Conservation (phyloP, 345 rosid genomes). For the Kandelia obovata region DNA sequence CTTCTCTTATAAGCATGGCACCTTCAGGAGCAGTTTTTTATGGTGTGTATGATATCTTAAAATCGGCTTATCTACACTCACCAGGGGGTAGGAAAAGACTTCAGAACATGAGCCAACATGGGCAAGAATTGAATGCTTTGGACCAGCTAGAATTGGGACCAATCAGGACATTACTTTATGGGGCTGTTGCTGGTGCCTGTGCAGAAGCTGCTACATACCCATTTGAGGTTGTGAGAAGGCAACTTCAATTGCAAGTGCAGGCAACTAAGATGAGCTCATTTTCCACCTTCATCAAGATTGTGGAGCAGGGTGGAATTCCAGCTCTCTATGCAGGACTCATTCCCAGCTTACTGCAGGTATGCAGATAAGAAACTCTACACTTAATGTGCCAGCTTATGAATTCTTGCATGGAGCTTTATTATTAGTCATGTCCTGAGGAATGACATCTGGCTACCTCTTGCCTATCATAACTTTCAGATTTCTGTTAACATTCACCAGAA, state of each 20-base stretch:
- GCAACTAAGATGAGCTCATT: conserved; percentile 54
- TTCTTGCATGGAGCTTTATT: background rate
- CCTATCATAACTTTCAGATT: background rate
- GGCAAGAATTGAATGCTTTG: conserved; percentile 54
- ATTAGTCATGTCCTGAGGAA: background rate
- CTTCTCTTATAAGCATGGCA: conserved; percentile 71
- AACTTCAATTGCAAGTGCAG: conserved; percentile 61
- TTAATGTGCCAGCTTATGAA: background rate
- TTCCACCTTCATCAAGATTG: conserved; percentile 51
- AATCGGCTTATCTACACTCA: conserved; percentile 60
- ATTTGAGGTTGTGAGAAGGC: conserved; percentile 75
- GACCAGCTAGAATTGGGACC: conserved; percentile 80
- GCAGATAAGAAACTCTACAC: background rate
- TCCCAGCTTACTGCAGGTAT: conserved; percentile 75
- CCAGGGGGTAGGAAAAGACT: conserved; percentile 62
- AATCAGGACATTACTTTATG: conserved; percentile 57
- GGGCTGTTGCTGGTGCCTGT: conserved; percentile 76
- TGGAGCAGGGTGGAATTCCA: conserved; percentile 65
- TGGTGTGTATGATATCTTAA: conserved; percentile 63
- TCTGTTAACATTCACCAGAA: background rate
- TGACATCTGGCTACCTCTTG: background rate
- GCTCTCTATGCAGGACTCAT: conserved; percentile 67
- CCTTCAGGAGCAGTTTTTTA: conserved; percentile 75
- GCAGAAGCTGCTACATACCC: conserved; percentile 76
- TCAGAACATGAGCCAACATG: conserved; percentile 49